Conservation (phyloP, 306 rosid genomes). For the Abrus pulchellus region DNA sequence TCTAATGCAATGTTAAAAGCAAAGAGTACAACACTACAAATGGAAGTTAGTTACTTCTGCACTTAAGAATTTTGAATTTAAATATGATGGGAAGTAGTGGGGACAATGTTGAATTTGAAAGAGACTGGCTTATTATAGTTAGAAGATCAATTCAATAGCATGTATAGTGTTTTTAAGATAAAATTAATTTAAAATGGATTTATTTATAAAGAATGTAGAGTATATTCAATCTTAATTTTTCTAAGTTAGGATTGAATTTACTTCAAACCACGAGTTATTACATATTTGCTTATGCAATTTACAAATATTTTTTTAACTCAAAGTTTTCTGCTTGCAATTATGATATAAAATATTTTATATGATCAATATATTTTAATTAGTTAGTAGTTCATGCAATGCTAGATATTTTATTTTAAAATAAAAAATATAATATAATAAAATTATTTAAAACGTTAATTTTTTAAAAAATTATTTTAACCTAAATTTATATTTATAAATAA, state of each 20-base stretch:
- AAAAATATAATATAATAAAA: no score
- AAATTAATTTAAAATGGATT: background rate
- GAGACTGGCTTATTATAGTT: background rate
- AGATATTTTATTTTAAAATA: no score
- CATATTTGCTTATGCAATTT: background rate
- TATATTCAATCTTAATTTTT: background rate
- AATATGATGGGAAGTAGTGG: background rate
- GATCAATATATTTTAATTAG: no score
- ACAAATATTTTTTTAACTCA: background rate
- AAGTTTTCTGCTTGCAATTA: no score
- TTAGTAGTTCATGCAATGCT: no score
- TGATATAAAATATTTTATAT: no score
- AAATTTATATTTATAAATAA: no score
- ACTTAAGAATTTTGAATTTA: background rate
- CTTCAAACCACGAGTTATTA: background rate
- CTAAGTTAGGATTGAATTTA: background rate
- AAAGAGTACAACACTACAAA: background rate
- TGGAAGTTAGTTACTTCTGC: constrained; percentile 30
- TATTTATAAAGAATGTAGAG: background rate
- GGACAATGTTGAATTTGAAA: background rate
- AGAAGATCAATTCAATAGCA: background rate
- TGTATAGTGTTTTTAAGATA: background rate
- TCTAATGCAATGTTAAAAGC: background rate
- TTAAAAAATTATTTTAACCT: no score
- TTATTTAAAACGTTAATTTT: no score